Percentiles rank a stretch among this genome's conserved stretches.
phyloP scores from a whole-genome alignment of 2,329 filamentous ascomycete species.

The Fusarium chlamydosporum region DNA sequence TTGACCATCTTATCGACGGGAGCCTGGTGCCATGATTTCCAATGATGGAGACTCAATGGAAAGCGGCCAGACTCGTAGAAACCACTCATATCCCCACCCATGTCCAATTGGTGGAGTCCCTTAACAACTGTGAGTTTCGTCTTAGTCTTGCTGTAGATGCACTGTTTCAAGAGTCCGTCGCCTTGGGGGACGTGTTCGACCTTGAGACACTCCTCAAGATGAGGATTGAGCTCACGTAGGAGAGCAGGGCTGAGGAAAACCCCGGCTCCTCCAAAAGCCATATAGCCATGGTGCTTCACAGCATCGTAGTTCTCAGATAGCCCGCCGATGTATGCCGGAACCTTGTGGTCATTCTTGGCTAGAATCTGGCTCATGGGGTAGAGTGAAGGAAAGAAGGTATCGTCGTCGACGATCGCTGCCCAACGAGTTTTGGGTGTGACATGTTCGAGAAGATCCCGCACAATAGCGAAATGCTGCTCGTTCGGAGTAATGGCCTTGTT shows the following conservation, averaged over 20 bases:
- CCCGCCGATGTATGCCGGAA: slow-evolving; percentile 68
- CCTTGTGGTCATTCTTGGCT: slow-evolving; percentile 62
- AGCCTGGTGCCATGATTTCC: slow-evolving; percentile 71
- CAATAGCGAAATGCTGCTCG: slow-evolving; percentile 70
- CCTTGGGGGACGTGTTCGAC: slow-evolving; percentile 56
- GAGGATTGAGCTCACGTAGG: slow-evolving; percentile 61
- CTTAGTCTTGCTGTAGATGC: slow-evolving; percentile 68
- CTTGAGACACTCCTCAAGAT: slow-evolving; percentile 64
- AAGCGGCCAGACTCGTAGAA: slow-evolving; percentile 71
- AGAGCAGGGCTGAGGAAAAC: slow-evolving; percentile 70
- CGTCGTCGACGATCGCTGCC: slow-evolving; percentile 72
- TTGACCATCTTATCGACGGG: slow-evolving; percentile 65
- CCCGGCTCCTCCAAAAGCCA: slow-evolving; percentile 73
- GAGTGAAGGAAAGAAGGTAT: slow-evolving; percentile 73
- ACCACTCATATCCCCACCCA: slow-evolving; percentile 67
- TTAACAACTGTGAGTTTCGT: slow-evolving; percentile 69
- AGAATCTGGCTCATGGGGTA: slow-evolving; percentile 64
- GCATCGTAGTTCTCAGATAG: slow-evolving; percentile 69
- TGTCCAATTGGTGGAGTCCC: slow-evolving; percentile 70
- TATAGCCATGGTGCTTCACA: slow-evolving; percentile 67
- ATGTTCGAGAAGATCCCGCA: slow-evolving; percentile 64
- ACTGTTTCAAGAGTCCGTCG: slow-evolving; percentile 70
- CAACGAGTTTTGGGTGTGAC: slow-evolving; percentile 64
- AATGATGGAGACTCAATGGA: slow-evolving; percentile 73
- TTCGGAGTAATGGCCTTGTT: slow-evolving; percentile 59